Percentiles rank a stretch among this genome's conserved stretches.
Conservation (phyloP, 2,329 filamentous ascomycete species). For the Pseudogymnoascus sp. region DNA sequence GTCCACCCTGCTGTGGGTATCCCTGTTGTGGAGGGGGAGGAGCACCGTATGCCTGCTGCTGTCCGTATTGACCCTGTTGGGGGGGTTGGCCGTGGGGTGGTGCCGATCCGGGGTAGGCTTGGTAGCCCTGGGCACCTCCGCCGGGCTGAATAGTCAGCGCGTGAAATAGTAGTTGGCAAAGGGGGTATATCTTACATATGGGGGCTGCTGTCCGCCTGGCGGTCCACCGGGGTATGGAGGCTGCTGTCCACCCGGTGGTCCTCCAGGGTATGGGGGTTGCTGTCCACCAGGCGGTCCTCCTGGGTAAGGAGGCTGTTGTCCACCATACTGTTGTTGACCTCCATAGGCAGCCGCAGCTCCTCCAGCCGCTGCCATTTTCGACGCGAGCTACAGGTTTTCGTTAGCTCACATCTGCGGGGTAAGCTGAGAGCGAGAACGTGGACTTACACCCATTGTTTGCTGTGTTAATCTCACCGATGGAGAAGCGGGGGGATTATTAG, state of each 20-base stretch:
- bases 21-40: slow-evolving; percentile 9
- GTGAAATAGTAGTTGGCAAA: not conserved
- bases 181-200: slow-evolving; percentile 3
- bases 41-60: not conserved
- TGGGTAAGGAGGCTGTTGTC: not conserved
- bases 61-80: slow-evolving; percentile 1
- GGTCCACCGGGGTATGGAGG: not conserved
- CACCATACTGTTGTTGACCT: not conserved
- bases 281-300: not conserved
- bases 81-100: not conserved
- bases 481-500: not conserved
- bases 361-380: slow-evolving; percentile 6
- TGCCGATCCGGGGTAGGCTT: not conserved
- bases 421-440: not conserved
- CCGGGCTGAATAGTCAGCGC: not conserved
- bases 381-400: not conserved
- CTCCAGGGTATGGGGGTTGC: not conserved
- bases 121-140: not conserved
- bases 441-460: not conserved
- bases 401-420: not conserved
- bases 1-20: slow-evolving; percentile 15
- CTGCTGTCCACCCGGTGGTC: not conserved
- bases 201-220: not conserved
- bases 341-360: not conserved
- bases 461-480: not conserved